phyloP scores from a whole-genome alignment of 192 early-diverging fungal genomes.

The Linnemannia elongata region DNA sequence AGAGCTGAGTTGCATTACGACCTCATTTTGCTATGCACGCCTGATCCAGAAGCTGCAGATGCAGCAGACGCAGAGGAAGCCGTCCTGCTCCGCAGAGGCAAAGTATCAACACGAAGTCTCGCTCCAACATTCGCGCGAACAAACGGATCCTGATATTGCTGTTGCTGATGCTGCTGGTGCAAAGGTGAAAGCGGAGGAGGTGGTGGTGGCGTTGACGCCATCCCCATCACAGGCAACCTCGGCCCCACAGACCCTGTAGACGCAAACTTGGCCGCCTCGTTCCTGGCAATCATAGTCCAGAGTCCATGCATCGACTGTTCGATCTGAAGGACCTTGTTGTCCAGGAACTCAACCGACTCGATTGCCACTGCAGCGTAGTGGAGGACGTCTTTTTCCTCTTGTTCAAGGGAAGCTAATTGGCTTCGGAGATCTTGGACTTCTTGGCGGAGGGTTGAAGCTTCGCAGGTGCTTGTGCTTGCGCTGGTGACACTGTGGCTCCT shows the following conservation, averaged over 20 bases:
- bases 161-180: background rate
- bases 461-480: background rate
- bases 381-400: background rate
- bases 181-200: background rate
- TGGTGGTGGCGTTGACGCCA: background rate
- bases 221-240: background rate
- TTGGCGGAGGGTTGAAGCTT: background rate
- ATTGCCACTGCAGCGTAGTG: background rate
- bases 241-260: background rate
- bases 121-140: background rate
- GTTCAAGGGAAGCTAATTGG: background rate
- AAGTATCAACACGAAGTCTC: background rate
- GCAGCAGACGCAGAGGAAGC: background rate
- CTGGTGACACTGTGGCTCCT: background rate
- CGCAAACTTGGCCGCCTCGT: background rate
- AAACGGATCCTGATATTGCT: background rate
- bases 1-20: background rate
- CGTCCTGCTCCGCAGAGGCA: background rate
- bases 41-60: background rate
- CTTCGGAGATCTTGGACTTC: background rate
- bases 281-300: constrained; percentile 1
- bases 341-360: background rate
- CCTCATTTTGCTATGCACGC: background rate
- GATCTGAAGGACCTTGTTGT: background rate
- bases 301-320: background rate